Evolutionary conservation across 768 basidiomycete species (phyloP).

Genomic region (Hydnum rufescens): DNA sequence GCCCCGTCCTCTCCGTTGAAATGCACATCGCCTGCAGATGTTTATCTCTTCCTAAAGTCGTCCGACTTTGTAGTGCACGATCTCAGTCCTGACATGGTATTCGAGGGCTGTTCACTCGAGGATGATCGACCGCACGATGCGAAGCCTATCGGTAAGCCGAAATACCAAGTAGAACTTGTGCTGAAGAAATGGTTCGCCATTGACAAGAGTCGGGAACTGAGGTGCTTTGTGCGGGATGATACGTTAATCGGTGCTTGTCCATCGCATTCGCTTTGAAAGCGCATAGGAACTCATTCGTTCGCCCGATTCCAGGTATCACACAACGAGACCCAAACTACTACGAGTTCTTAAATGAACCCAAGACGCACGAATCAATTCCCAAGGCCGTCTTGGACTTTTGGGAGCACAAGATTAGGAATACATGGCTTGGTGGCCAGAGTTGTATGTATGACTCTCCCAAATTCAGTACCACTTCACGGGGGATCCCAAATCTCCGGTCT

Average conservation of each 20-base stretch:
- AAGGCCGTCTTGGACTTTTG: constrained; percentile 40
- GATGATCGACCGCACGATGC: too few species aligned
- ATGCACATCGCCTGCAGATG: constrained; percentile 74
- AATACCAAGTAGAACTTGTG: constrained; percentile 57
- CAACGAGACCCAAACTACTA: constrained; percentile 85
- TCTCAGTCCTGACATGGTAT: constrained; percentile 36
- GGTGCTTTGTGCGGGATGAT: constrained; percentile 73
- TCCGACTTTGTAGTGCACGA: constrained; percentile 81
- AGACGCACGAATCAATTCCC: constrained; percentile 33
- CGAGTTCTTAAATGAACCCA: constrained; percentile 54
- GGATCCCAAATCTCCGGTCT: not conserved
- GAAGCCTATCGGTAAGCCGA: constrained; percentile 12
- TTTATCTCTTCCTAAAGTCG: constrained; percentile 82
- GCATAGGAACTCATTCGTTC: not conserved
- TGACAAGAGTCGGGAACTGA: constrained; percentile 63
- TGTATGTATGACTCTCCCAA: constrained; percentile 30
- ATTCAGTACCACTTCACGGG: not conserved
- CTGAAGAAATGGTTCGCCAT: constrained; percentile 81
- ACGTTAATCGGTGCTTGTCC: constrained; percentile 39
- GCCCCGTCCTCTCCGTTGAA: constrained; percentile 67
- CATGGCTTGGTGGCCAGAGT: constrained; percentile 36
- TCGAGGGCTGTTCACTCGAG: constrained; percentile 35
- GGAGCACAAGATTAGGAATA: constrained; percentile 38
- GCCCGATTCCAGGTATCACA: constrained; percentile 16
- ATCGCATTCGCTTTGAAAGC: constrained; percentile 5